Evolutionary conservation across 2,329 filamentous ascomycete species (phyloP), one percentile per base, ranked within the genome.

Genomic region (Meredithiella fracta): DNA sequence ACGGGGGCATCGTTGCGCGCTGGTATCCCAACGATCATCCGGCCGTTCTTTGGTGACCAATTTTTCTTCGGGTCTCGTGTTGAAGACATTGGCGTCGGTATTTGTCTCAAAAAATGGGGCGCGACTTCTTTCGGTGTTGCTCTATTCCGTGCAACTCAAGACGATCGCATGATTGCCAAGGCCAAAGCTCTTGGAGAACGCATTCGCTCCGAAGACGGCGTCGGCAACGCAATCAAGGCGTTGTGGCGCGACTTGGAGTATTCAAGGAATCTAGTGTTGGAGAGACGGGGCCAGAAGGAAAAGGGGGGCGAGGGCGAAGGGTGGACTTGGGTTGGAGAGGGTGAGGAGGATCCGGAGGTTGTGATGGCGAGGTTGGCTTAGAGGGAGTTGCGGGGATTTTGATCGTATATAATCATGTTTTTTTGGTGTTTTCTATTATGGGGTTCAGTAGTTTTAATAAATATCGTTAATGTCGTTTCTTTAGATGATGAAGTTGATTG

Each of bases 41-140:
- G 91, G 59, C 92, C 92, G 0, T 98, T 97, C 72, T 98, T 98
- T 65, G 92, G 92, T 3, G 92, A 98, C 63, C 92, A 98, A 66
- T 96, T 85, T 74, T 98, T 98, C 73, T 97, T 94, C 63, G 92
- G 89, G 5, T 79, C 76, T 29, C 78, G 92, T 3, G 85, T 97
- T 1, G 89, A 97, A 67, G 91, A 97, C 64, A 74, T 98, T 4
- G 91, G 92, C 0, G 92, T 97, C 1, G 92, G 92, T 0, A 82
- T 95, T 20, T 87, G 83, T 64, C 74, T 98, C 63, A 89, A 85
- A 72, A 92, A 87, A 68, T 80, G 95, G 72, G 94, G 92, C 22
- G 83, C 86, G n/a, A 85, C 80, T 61, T 78, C 83, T 38, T 91
- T 98, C 62, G 85, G 87, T 15, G 77, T 86, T 58, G 89, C 91